Base-by-base conservation (phyloP, 2,329 filamentous ascomycete species). In the Microsporum canis region DNA sequence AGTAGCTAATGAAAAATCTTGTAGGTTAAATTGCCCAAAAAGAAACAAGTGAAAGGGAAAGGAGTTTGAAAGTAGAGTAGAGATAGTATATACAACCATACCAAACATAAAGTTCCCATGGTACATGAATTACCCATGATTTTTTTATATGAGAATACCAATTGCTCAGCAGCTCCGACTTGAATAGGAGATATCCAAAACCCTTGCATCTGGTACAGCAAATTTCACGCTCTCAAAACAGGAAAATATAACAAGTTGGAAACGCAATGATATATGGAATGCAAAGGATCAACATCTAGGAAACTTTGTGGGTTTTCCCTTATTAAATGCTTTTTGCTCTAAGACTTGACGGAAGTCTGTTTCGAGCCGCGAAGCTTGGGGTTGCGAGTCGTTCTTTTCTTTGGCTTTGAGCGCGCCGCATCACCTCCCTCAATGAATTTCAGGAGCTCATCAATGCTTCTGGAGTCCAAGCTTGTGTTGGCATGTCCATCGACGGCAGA, bases 391-490 rank as follows among this genome's bases (percentile, higher is more conserved):
- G 74, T 70, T 62, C 72, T 71, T 60, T 74, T 72, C 71, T 78
- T 77, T 68, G 76, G 76, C 68, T 77, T 76, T 66, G 75, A 75
- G 51, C 71, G 72, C 12, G 71, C 72, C 31, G 73, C 63, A 36
- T 78, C 80, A 39, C 71, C 73, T 34, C 91, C 92, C 74, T 97
- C 94, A 67, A 99, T 97, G 75, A 92, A 97, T 75, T 88, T 89
- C 71, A 99, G 80, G 45, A 99, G 78, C 73, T 99, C 92, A 68
- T 97, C 91, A 65, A 99, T 91, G 76, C 86, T 96, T 68, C 91
- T 83, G 60, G 87, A 84, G 71, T 95, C 89, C 56, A 91, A 77
- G 31, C 70, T 69, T 59, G 70, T 71, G 39, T 73, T 73, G 73
- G 76, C 65, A 67, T 72, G 51, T 66, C 71, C 55, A 27, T 71